Base-by-base conservation (phyloP, 2,329 filamentous ascomycete genomes). In the Diaporthe velutina region DNA sequence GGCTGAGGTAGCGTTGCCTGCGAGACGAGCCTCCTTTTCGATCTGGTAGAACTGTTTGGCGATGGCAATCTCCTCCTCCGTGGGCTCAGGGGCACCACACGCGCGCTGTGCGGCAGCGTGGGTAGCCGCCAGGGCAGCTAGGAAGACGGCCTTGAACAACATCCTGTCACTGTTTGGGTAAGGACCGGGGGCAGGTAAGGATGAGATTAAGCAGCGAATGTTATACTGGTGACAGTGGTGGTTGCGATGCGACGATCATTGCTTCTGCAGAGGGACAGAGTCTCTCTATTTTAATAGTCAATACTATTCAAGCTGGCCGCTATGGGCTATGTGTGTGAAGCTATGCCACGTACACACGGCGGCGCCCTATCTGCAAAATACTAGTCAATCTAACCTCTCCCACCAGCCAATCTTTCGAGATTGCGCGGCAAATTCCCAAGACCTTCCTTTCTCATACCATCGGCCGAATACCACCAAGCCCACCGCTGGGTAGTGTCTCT, bases 51-150 rank as follows among this genome's bases (percentile, higher is more conserved):
- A 77, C 35, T 74, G 54, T 70, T 78, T 71, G 19, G 78, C 75
- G 35, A 79, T 67, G 28, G 72, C 58, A 67, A 81, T 71, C 66
- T 80, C 79, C 73, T 79, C 78, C 19, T 72, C 72, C 2, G 77
- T 78, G 6, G 80, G 80, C 68, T 79, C 75, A 19, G 77, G 78
- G 19, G 80, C 76, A 52, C 79, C 80, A 73, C 81, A 82, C 28
- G 73, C n/a, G 9, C 68, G 57, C 42, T 67, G 73, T 40, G 71
- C 64, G 15, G 38, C 75, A 48, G 45, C 48, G 9, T 42, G 38
- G 3, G 73, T 40, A 38, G 73, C 57, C 50, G 72, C 67, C 12
- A 73, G 30, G 58, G 61, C 70, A 22, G 55, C 13, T 15, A 73
- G 9, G 13, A 76, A 10, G 45, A 66, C 2, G 33, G 73, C 33